Percentiles rank a stretch among this genome's conserved stretches.
These are phyloP conservation scores for Plasmodium billcollinsi DNA, from an alignment of 169 alveolate genomes.

Conservation along the genomic window DNA sequence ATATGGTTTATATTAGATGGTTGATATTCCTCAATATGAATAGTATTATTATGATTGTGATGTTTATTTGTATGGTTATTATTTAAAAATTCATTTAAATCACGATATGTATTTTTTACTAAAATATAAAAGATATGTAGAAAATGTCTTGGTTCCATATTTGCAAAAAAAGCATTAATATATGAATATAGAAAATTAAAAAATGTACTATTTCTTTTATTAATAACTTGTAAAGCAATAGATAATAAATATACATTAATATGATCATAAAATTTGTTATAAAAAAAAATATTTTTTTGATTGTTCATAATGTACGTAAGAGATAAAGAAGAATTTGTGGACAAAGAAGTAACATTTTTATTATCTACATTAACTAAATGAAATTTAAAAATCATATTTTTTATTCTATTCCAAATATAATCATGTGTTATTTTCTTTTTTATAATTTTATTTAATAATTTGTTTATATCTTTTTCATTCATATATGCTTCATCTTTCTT, in stretches of 20 bases:
- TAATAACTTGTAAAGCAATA: conserved; percentile 41
- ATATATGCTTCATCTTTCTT: conserved; percentile 26
- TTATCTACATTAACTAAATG: conserved; percentile 5
- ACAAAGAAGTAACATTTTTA: neutral
- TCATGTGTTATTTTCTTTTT: conserved; percentile 60
- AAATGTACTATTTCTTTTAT: conserved; percentile 31
- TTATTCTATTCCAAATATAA: conserved; percentile 31
- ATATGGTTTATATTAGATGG: neutral
- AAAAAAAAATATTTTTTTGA: neutral
- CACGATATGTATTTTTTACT: conserved; percentile 40
- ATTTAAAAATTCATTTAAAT: neutral
- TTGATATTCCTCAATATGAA: neutral
- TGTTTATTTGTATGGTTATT: neutral
- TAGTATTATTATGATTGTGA: neutral
- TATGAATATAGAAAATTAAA: conserved; percentile 35
- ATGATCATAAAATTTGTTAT: conserved; percentile 40
- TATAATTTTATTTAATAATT: conserved; percentile 47
- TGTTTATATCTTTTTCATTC: conserved; percentile 51
- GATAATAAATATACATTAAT: conserved; percentile 47
- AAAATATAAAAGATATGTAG: conserved; percentile 22
- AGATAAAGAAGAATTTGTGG: too few species aligned
- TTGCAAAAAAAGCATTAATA: neutral
- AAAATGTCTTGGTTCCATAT: conserved; percentile 60
- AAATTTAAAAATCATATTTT: conserved; percentile 24
- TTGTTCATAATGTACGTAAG: neutral